A percentile compares a stretch with the other conserved stretches of the same genome.
phyloP scores from a whole-genome alignment of 768 basidiomycete genomes.

The Rhodocollybia butyracea region DNA sequence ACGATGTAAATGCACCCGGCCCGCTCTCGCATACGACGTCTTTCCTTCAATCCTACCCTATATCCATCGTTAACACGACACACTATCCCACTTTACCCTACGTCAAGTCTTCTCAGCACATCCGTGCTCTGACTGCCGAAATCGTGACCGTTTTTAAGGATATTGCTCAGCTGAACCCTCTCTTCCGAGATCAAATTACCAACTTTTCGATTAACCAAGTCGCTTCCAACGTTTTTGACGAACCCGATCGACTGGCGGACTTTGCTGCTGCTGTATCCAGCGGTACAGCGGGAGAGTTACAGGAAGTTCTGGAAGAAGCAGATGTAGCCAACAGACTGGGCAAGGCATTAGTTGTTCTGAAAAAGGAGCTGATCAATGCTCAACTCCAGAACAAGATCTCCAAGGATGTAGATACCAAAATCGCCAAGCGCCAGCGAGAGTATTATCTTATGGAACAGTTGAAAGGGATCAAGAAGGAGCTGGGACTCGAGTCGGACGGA shows the following conservation, averaged over 20 bases:
- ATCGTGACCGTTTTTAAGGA: slow-evolving; percentile 98
- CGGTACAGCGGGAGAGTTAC: slow-evolving; percentile 89
- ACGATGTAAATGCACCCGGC: not conserved
- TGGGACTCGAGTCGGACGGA: slow-evolving; percentile 92
- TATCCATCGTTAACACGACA: slow-evolving; percentile 87
- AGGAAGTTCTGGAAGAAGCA: slow-evolving; percentile 88
- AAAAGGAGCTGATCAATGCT: slow-evolving; percentile 97
- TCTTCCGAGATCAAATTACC: slow-evolving; percentile 98
- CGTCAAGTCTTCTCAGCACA: slow-evolving; percentile 83
- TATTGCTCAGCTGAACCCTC: slow-evolving; percentile 93
- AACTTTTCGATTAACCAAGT: slow-evolving; percentile 94
- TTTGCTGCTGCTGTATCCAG: slow-evolving; percentile 95
- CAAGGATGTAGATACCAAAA: slow-evolving; percentile 91
- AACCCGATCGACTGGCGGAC: slow-evolving; percentile 95
- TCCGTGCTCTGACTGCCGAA: slow-evolving; percentile 94
- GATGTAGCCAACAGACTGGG: slow-evolving; percentile 85
- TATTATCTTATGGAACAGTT: slow-evolving; percentile 97
- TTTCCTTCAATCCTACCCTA: slow-evolving; percentile 75
- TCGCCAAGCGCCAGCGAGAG: slow-evolving; percentile 90
- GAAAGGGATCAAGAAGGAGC: slow-evolving; percentile 93
- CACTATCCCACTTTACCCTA: slow-evolving; percentile 81
- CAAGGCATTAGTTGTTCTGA: slow-evolving; percentile 87
- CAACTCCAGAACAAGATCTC: slow-evolving; percentile 92
- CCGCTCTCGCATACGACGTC: slow-evolving; percentile 34
- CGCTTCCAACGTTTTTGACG: slow-evolving; percentile 92